Conservation (phyloP, 1,139 yeast genomes). For the Scheffersomyces cryptocercus region DNA sequence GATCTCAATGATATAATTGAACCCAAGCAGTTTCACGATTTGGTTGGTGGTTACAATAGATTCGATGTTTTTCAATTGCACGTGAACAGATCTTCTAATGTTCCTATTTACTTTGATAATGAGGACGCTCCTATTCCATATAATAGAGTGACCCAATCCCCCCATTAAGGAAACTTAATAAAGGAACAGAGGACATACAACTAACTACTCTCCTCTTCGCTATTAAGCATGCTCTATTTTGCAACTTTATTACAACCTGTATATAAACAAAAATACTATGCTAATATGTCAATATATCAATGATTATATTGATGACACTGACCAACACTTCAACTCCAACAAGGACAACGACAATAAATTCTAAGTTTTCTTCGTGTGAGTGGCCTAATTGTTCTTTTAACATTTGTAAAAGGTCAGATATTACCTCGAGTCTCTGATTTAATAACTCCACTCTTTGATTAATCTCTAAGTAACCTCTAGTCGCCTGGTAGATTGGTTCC, state of each 20-base stretch:
- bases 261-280: not conserved
- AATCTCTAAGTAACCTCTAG: constrained; percentile 90
- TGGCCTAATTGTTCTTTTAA: constrained; percentile 95
- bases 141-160: no score
- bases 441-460: constrained; percentile 87
- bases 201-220: not conserved
- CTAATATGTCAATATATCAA: constrained; percentile 39
- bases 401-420: constrained; percentile 91
- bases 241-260: not conserved
- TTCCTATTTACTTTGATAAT: not conserved
- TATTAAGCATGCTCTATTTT: not conserved
- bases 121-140: not conserved
- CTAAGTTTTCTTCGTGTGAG: constrained; percentile 86
- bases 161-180: not conserved
- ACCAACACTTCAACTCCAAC: constrained; percentile 92
- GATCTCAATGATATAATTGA: not conserved
- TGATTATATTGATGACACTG: constrained; percentile 68
- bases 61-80: not conserved
- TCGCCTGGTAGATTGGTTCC: constrained; percentile 96
- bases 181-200: not conserved
- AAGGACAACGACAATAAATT: constrained; percentile 86
- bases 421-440: constrained; percentile 90
- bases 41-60: not conserved
- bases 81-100: not conserved
- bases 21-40: not conserved